Evolutionary conservation across 75 land plant species (phyloP), one percentile per base, ranked within the genome.

Genomic region (Cunninghamia lanceolata): DNA sequence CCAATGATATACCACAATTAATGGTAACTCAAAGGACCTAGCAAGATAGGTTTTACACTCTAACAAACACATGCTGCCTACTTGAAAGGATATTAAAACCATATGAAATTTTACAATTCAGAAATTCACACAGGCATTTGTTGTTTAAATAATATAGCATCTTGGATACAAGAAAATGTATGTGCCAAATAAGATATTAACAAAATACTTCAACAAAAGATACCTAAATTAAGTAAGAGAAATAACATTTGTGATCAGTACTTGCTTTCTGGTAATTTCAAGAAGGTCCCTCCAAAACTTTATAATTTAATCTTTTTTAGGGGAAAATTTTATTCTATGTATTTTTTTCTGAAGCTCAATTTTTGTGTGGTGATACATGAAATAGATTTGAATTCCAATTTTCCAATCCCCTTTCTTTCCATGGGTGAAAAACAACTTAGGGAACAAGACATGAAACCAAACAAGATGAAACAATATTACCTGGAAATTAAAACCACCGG

Each of bases 401-500:
- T 13, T 19, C 14, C 21, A 0, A 83, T 63, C 42, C 40, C 84
- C 1, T 40, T 40, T 80, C 11, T 39, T 80, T 21, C 21, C 63
- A 28, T 4, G 85, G 28, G 47, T 14, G 39, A 82, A 28, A 87
- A 47, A 68, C 42, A 36, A 78, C 52, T 43, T 81, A 86, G 11
- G 47, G 36, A 79, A 50, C 56, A 16, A 43, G 30, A n/a, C 9
- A 76, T 11, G 5, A 40, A 52, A 53, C 43, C 35, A n/a, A 70
- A 85, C 50, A 70, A 38, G 85, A 66, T 47, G 66, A 86, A 87
- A 52, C 36, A 86, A 54, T 21, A 38, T 82, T 88, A 95, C 97
- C 92, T 96, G 97, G 86, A 94, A 96, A 86, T 98, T 98, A 89
- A 95, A 98, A 4, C 99, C 99, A 17, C 99, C 99, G 56, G 99